Percentiles rank a stretch among this genome's conserved stretches.
Evolutionary conservation across 345 rosid genomes (phyloP).

Genomic region (Erodium maritimum): DNA sequence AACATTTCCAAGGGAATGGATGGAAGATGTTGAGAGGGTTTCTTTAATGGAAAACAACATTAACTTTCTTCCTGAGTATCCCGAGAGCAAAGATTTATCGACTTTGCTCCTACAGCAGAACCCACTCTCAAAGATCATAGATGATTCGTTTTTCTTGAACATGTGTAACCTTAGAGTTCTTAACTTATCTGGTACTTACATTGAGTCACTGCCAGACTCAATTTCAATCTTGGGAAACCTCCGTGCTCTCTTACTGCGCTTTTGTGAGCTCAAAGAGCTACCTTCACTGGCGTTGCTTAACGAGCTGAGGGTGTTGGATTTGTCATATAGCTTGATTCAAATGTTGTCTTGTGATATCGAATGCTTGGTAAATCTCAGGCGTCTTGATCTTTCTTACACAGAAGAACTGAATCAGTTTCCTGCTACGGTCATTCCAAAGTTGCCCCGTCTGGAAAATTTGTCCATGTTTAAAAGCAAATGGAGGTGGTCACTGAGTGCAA

Average conservation of each 20-base stretch:
- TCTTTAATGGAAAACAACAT: constrained; percentile 8
- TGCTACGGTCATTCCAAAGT: neutral
- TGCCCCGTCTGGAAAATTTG: constrained; percentile 1
- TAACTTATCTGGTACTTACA: neutral
- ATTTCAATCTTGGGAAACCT: constrained; percentile 7
- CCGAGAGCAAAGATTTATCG: neutral
- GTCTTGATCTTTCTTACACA: constrained; percentile 7
- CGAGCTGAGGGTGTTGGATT: constrained; percentile 9
- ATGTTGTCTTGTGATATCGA: constrained; percentile 1
- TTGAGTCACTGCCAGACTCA: constrained; percentile 1
- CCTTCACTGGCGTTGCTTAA: constrained; percentile 4
- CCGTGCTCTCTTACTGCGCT: neutral
- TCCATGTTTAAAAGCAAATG: constrained; percentile 6
- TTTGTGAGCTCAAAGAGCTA: neutral
- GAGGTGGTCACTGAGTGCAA: constrained; percentile 4
- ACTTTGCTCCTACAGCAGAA: constrained; percentile 8
- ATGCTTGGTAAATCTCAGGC: constrained; percentile 7
- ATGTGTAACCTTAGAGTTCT: constrained; percentile 8
- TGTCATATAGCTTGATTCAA: neutral
- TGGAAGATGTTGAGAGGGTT: constrained; percentile 4
- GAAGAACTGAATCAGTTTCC: constrained; percentile 1
- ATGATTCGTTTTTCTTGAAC: constrained; percentile 5
- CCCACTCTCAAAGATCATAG: neutral
- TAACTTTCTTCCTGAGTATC: neutral
- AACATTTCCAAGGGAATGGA: constrained; percentile 1